A percentile compares a stretch with the other conserved stretches of the same genome.
phyloP scores from a whole-genome alignment of 768 basidiomycete genomes.

The Floccularia luteovirens region DNA sequence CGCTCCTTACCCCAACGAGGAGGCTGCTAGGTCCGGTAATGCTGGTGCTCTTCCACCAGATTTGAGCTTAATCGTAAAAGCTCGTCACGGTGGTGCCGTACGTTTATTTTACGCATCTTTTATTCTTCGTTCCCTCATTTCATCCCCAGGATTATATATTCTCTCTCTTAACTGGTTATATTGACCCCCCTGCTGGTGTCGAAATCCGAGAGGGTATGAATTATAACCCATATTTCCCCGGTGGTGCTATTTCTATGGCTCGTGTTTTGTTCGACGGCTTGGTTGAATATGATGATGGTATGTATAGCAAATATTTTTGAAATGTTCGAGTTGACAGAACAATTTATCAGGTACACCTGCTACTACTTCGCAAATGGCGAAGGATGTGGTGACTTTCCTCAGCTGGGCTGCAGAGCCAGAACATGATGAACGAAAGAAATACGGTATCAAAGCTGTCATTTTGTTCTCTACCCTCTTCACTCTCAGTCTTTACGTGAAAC shows the following conservation, averaged over 20 bases:
- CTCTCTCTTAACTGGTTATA: conserved; percentile 93
- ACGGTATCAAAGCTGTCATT: conserved; percentile 92
- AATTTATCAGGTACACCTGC: conserved; percentile 73
- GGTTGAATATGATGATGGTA: conserved; percentile 95
- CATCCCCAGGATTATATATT: conserved; percentile 84
- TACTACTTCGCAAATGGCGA: conserved; percentile 98
- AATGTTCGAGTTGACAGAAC: background rate
- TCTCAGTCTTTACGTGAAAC: conserved; percentile 83
- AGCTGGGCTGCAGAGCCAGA: conserved; percentile 98
- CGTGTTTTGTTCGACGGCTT: conserved; percentile 93
- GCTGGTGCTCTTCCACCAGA: conserved; percentile 95
- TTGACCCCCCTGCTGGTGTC: conserved; percentile 93
- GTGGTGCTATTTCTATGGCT: conserved; percentile 98
- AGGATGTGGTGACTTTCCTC: conserved; percentile 94
- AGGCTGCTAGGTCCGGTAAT: conserved; percentile 92
- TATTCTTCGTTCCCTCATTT: background rate
- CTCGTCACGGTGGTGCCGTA: conserved; percentile 93
- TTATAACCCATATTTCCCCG: conserved; percentile 99
- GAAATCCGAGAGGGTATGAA: conserved; percentile 97
- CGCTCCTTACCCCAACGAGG: conserved; percentile 91
- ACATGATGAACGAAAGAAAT: conserved; percentile 96
- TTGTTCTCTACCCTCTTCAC: conserved; percentile 81
- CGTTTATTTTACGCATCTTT: conserved; percentile 22
- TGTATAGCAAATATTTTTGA: conserved; percentile 11
- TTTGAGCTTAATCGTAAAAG: conserved; percentile 95